Percentiles rank a stretch among this genome's conserved stretches.
Evolutionary conservation across 2,329 filamentous ascomycete species (phyloP).

Genomic region (Xylariaceae sp.): DNA sequence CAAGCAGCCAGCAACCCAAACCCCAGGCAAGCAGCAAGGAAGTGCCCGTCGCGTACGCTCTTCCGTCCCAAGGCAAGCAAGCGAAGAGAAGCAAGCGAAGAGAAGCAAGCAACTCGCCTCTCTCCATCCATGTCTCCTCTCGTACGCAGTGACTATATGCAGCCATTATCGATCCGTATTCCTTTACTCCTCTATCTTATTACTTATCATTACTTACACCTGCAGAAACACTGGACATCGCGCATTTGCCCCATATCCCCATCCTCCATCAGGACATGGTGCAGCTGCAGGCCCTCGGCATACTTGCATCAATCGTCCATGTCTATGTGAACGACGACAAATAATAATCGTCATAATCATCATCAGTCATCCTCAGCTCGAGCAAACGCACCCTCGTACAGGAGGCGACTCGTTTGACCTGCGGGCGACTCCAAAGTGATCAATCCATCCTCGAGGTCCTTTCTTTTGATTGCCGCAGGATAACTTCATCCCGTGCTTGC

Average conservation of each 20-base stretch:
- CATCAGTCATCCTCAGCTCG: not conserved
- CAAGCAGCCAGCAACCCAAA: not conserved
- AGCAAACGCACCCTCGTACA: not conserved
- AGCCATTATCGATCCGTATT: not conserved
- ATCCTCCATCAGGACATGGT: not conserved
- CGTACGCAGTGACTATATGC: too few species aligned
- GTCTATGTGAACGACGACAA: too few species aligned
- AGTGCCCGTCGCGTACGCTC: not conserved
- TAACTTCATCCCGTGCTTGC: not conserved
- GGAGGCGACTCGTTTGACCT: not conserved
- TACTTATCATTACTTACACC: not conserved
- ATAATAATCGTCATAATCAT: too few species aligned
- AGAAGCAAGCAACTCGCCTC: not conserved
- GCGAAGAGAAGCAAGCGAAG: not conserved
- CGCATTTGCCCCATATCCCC: not conserved
- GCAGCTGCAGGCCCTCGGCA: not conserved
- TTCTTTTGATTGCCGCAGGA: not conserved
- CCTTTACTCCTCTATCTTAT: not conserved
- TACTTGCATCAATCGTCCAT: too few species aligned
- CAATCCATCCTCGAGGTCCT: not conserved
- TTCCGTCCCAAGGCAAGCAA: not conserved
- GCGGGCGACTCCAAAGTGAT: not conserved
- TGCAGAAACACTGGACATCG: not conserved
- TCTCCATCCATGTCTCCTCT: too few species aligned
- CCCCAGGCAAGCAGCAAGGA: slow-evolving; percentile 2